These are phyloP conservation scores for Fusarium hostae DNA, from an alignment of 2,329 filamentous ascomycete genomes.

Conservation along the genomic window DNA sequence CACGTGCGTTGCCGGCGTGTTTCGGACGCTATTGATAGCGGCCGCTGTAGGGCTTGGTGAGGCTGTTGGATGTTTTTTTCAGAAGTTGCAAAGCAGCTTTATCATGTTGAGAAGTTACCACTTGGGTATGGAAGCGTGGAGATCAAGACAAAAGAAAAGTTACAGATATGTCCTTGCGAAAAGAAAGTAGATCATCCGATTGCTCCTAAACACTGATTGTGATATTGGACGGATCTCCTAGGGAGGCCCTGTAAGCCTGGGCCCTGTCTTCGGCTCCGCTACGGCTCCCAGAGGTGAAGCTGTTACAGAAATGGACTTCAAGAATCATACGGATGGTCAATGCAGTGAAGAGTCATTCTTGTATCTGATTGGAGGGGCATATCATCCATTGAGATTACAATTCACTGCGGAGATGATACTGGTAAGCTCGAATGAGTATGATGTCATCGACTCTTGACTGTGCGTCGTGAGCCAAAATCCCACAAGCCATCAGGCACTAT, in stretches of 20 bases:
- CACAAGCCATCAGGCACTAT: background rate
- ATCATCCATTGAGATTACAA: background rate
- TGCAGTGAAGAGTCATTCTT: background rate
- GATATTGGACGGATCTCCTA: background rate
- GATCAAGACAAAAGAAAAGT: background rate
- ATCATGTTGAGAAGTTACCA: background rate
- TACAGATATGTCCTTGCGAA: background rate
- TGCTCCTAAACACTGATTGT: background rate
- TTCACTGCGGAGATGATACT: background rate
- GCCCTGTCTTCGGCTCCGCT: slow-evolving; percentile 8
- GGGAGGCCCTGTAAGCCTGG: background rate
- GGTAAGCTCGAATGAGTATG: background rate
- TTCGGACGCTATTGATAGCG: slow-evolving; percentile 1
- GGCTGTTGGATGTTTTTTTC: background rate
- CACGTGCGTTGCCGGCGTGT: background rate
- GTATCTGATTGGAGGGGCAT: background rate
- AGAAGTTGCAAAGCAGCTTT: background rate
- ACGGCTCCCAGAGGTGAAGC: background rate
- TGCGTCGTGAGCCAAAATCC: too few species aligned
- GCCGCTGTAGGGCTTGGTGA: background rate
- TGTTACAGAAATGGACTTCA: background rate
- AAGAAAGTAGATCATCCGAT: background rate
- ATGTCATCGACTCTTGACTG: background rate
- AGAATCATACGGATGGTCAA: background rate
- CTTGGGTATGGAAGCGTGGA: background rate